Base-by-base conservation (phyloP, 192 early-diverging fungal genomes). In the Umbelopsis sp. region DNA sequence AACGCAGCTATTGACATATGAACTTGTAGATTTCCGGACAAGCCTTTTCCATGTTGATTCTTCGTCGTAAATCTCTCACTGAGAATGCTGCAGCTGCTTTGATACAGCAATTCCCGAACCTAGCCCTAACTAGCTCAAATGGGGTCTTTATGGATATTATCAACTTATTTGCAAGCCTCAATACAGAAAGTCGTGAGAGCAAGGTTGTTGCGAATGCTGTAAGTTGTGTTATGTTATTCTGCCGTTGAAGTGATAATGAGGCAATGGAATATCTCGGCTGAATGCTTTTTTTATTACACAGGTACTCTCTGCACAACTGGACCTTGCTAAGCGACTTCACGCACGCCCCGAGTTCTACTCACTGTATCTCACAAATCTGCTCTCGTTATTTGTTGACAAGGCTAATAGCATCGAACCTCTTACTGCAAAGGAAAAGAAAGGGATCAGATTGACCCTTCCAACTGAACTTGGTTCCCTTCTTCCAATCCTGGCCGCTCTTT, bases 11-110 rank as follows among this genome's bases (percentile, higher is more conserved):
- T 34, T 62, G 2, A 21, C 25, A 16, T 49, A 38, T 8, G 38
- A 11, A 11, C 38, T 49, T 32, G 47, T 77, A 88, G 87, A 87
- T 88, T 65, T 87, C 89, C 0, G 81, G 85, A 7, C 71, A 82
- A 68, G 86, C 85, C 34, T 85, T 90, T 17, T 89, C 88, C 16
- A 88, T 89, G 82, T 74, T 94, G 70, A 67, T 87, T 47, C 86
- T 86, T 71, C 86, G 89, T 47, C 84, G 88, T 54, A 85, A 86
- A 50, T 82, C 85, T 43, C 68, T 81, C 38, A 80, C 80, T 45
- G 70, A 82, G 3, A 77, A 82, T 24, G 69, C 90, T 45, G 82
- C 74, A 20, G 80, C 81, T 21, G 81, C 86, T 1, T 82, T 87
- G 22, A 80, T 91, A 12, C 78, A 85, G 68, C 77, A 86, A 47